Percentiles rank a stretch among this genome's conserved stretches.
phyloP scores from a whole-genome alignment of 768 basidiomycete genomes.

The Calvatia gigantea region DNA sequence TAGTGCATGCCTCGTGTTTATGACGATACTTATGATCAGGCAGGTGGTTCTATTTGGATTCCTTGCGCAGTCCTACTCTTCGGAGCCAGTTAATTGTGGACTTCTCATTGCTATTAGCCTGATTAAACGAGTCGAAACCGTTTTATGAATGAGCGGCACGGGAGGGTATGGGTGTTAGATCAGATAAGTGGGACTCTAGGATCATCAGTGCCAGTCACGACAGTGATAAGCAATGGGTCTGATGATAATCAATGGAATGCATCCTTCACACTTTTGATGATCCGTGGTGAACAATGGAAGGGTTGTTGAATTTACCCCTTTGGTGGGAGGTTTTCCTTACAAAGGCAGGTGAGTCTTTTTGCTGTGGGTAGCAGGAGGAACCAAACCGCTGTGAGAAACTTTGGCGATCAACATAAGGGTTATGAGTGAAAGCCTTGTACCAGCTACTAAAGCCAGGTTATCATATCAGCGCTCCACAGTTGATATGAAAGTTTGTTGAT shows the following conservation, averaged over 20 bases:
- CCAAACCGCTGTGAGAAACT: not conserved
- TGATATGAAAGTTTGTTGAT: not conserved
- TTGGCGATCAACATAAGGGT: not conserved
- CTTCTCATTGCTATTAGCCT: not conserved
- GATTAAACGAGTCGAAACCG: not conserved
- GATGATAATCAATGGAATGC: not conserved
- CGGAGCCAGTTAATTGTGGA: not conserved
- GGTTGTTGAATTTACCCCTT: not conserved
- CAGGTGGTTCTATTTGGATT: not conserved
- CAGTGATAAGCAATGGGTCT: not conserved
- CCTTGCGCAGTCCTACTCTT: not conserved
- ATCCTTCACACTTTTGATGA: not conserved
- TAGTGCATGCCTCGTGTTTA: constrained; percentile 3
- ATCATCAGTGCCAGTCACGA: not conserved
- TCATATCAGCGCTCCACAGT: constrained; percentile 7
- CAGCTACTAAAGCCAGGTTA: not conserved
- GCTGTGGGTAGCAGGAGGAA: not conserved
- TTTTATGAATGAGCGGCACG: not conserved
- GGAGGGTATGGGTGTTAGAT: not conserved
- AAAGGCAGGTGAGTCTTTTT: not conserved
- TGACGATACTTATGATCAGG: not conserved
- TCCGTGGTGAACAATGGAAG: not conserved
- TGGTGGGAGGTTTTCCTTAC: not conserved
- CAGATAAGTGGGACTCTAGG: not conserved
- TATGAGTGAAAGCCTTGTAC: not conserved